Conservation (phyloP, 1,139 yeast genomes). For the Saccharomyces hybrid region DNA sequence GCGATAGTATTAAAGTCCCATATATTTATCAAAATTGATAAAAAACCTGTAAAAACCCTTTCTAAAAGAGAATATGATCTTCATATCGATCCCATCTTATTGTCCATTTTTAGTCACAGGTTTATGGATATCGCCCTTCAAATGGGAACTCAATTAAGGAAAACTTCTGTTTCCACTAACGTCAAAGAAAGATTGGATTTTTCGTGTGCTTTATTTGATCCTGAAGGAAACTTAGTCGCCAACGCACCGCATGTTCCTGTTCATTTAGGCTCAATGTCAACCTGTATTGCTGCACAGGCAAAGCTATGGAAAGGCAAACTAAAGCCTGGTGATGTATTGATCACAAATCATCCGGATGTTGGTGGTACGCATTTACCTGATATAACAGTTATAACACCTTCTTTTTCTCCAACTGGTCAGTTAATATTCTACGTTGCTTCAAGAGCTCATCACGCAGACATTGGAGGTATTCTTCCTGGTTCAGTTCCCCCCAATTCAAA, state of each 20-base stretch:
- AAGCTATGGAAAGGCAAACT: conserved; percentile 53
- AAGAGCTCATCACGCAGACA: conserved; percentile 48
- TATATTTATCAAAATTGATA: no score
- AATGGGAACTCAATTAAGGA: conserved; percentile 76
- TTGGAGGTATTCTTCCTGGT: conserved; percentile 44
- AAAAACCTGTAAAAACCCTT: no score
- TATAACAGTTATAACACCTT: conserved; percentile 61
- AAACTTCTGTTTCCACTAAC: conserved; percentile 78
- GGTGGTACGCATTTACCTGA: conserved; percentile 85
- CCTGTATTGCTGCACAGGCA: conserved; percentile 66
- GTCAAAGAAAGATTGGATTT: conserved; percentile 79
- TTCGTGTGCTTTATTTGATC: conserved; percentile 75
- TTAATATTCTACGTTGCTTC: conserved; percentile 41
- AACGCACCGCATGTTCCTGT: conserved; percentile 88
- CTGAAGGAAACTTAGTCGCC: conserved; percentile 70
- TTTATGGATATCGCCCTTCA: conserved; percentile 88
- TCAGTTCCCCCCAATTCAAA: conserved; percentile 45
- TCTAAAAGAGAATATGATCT: no score
- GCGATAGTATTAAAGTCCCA: conserved; percentile 61
- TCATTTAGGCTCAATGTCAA: conserved; percentile 81
- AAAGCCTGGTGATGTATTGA: conserved; percentile 64
- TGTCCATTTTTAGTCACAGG: conserved; percentile 76
- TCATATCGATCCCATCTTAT: no score
- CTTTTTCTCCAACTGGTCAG: conserved; percentile 36
- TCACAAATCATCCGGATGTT: conserved; percentile 70